Conservation (phyloP, 2,329 filamentous ascomycete genomes). For the Sphaerostilbella broomeana region DNA sequence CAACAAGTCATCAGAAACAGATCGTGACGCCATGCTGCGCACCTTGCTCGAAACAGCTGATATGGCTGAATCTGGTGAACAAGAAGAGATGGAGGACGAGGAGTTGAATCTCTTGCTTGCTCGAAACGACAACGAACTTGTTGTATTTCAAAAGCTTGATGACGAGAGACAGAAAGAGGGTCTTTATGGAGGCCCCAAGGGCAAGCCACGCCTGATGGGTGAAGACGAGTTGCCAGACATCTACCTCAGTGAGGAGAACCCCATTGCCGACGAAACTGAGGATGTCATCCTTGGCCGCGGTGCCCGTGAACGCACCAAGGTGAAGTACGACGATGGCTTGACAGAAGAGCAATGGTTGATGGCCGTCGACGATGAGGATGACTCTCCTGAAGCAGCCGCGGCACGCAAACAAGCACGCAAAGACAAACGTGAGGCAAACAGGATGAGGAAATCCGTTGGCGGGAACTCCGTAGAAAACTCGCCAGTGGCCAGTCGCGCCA, state of each 20-base stretch:
- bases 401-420: slow-evolving; percentile 82
- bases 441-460: slow-evolving; percentile 50
- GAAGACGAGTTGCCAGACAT: slow-evolving; percentile 91
- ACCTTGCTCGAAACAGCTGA: slow-evolving; percentile 84
- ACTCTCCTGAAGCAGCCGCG: slow-evolving; percentile 86
- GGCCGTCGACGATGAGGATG: slow-evolving; percentile 94
- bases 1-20: slow-evolving; percentile 97
- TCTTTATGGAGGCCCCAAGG: slow-evolving; percentile 65
- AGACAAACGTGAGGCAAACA: slow-evolving; percentile 71
- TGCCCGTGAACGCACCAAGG: slow-evolving; percentile 87
- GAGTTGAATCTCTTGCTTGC: slow-evolving; percentile 94
- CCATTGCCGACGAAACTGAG: slow-evolving; percentile 70
- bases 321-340: slow-evolving; percentile 93
- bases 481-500: slow-evolving; percentile 71
- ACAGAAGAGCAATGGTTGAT: slow-evolving; percentile 99
- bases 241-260: slow-evolving; percentile 81
- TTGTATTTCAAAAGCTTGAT: slow-evolving; percentile 76
- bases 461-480: slow-evolving; percentile 53
- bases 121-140: slow-evolving; percentile 73
- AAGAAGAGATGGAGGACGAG: slow-evolving; percentile 98
- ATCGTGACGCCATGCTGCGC: slow-evolving; percentile 92
- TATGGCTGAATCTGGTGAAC: slow-evolving; percentile 61
- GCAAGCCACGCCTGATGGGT: slow-evolving; percentile 70
- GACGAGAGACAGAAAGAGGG: slow-evolving; percentile 60
- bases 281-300: slow-evolving; percentile 76